These are phyloP conservation scores for Xylaria sp. DNA, from an alignment of 2,329 filamentous ascomycete genomes.

Conservation along the genomic window DNA sequence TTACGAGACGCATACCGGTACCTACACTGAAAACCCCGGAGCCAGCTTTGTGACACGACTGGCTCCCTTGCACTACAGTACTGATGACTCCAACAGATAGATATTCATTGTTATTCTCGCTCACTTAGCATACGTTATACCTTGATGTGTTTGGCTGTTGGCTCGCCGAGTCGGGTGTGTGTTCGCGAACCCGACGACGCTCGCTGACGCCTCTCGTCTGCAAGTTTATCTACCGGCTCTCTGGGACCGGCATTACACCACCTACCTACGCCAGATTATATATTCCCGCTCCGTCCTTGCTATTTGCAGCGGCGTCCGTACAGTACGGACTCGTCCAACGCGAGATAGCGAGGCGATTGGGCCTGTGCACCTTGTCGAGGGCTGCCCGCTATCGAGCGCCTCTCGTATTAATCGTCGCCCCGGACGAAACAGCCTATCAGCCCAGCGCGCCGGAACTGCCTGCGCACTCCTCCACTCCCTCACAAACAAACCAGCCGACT, in stretches of 20 bases:
- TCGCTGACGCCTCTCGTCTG: conserved; percentile 15
- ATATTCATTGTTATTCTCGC: not conserved
- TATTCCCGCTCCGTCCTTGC: not conserved
- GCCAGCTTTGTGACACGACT: not conserved
- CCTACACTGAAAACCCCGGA: not conserved
- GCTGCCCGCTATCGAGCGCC: conserved; percentile 23
- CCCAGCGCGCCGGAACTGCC: conserved; percentile 5
- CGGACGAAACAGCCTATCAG: conserved; percentile 16
- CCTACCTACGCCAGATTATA: not conserved
- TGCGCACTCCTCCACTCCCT: conserved; percentile 1
- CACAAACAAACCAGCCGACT: not conserved
- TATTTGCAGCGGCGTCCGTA: not conserved
- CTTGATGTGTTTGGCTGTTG: not conserved
- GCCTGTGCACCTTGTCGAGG: not conserved
- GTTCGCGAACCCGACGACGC: conserved; percentile 3
- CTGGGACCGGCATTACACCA: too few relatives aligned
- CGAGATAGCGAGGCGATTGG: conserved; percentile 19
- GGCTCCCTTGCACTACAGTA: too few relatives aligned
- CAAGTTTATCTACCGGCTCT: conserved; percentile 13
- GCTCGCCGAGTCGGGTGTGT: conserved; percentile 13
- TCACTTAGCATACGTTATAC: not conserved
- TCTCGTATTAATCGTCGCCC: conserved; percentile 27
- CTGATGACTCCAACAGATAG: too few relatives aligned
- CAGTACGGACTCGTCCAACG: conserved; percentile 12
- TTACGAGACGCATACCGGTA: conserved; percentile 4